Percentiles rank a stretch among this genome's conserved stretches.
Evolutionary conservation across 164 flowering plant genomes (phyloP).

Genomic region (Dillenia turbinata): DNA sequence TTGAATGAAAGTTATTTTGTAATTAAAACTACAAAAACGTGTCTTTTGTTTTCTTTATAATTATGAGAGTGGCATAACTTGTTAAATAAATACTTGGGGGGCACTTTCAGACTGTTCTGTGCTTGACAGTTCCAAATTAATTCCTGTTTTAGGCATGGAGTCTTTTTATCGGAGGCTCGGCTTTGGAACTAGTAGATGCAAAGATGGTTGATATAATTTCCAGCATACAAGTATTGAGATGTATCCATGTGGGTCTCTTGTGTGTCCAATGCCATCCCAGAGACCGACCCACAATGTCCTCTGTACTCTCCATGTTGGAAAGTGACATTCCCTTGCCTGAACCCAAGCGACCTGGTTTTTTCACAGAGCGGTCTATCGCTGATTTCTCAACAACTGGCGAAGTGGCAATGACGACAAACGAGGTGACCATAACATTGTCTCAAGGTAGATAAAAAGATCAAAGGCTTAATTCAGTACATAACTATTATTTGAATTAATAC

Average conservation of each 20-base stretch:
- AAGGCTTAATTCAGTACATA: too few relatives aligned
- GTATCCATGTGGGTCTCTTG: constrained; percentile 17
- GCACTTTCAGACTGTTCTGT: too few relatives aligned
- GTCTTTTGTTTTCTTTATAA: too few relatives aligned
- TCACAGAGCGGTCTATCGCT: neutral
- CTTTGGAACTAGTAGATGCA: constrained; percentile 7
- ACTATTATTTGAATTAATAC: too few relatives aligned
- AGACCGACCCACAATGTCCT: constrained; percentile 12
- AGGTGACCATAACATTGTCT: neutral
- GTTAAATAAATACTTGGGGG: too few relatives aligned
- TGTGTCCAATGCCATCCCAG: constrained; percentile 19
- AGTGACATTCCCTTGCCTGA: neutral
- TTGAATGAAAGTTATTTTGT: neutral
- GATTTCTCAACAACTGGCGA: neutral
- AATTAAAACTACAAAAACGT: neutral
- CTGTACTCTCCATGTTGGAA: too few relatives aligned
- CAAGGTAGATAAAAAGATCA: too few relatives aligned
- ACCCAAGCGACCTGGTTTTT: neutral
- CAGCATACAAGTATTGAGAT: constrained; percentile 5
- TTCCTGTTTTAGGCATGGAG: constrained; percentile 17
- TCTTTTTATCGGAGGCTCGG: constrained; percentile 4
- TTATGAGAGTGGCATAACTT: too few relatives aligned
- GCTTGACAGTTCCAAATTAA: neutral
- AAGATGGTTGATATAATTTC: neutral
- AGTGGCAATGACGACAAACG: neutral